Evolutionary conservation across 345 rosid species (phyloP), one percentile per base, ranked within the genome.

Genomic region (Theobroma cacao): DNA sequence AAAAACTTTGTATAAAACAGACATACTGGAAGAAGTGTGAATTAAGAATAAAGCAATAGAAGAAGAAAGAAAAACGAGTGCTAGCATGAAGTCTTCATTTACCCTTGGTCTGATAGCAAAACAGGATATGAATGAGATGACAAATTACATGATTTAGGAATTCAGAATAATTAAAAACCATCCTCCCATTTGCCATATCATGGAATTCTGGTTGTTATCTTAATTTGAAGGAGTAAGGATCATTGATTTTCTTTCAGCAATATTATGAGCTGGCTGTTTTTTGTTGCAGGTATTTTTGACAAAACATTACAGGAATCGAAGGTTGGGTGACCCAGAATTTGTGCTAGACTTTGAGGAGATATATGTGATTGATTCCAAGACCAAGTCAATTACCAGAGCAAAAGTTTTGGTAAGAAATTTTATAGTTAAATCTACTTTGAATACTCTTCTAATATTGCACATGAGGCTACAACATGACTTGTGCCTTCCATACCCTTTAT

Each of bases 341-440:
- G 90, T 93, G 60, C 89, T 95, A 74, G 98, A 93, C 76, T 93
- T 93, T 87, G 98, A 95, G 87, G 98, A 95, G 88, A 93, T 95
- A 38, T 95, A 95, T 79, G 91, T 90, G 79, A 91, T 95, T 70
- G 97, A 95, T 71, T 92, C 98, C 20, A 91, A 85, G 84, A 91
- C 95, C 31, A 95, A 89, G 89, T 95, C 98, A 56, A 93, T 95
- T 77, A 90, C 94, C 59, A 90, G 98, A 86, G 98, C 98, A 60
- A 95, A 87, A 91, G 96, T 95, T 74, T 66, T 90, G 90, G 98
- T 95, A 83, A 84, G 87, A 13, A 30, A 33, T 30, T 71, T 30
- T 62, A 59, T 56, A 3, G 11, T 6, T 28, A 31, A 65, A 36
- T 78, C 67, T 72, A 13, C 40, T 28, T 15, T 30, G 36, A 17